Percentiles rank a stretch among this genome's conserved stretches.
Evolutionary conservation across 192 early-diverging fungal genomes (phyloP).

Genomic region (Entophlyctis helioformis): DNA sequence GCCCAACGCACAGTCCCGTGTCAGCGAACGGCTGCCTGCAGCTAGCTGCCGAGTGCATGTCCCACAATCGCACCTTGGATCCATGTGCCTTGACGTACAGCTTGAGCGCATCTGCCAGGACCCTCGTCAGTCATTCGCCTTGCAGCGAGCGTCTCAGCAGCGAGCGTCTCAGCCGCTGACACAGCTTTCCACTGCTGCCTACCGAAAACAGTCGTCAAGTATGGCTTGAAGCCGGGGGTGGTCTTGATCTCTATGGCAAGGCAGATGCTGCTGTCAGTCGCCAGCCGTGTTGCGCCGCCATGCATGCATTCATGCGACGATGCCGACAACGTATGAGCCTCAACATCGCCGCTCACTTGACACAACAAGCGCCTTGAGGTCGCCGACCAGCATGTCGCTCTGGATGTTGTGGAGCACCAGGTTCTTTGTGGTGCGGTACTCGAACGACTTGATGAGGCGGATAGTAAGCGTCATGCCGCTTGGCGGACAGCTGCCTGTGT

Average conservation of each 20-base stretch:
- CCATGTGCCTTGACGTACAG: conserved; percentile 63
- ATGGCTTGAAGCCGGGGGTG: conserved; percentile 54
- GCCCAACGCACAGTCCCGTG: no score
- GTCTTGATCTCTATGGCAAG: conserved; percentile 52
- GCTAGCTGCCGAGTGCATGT: no score
- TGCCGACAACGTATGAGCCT: neutral
- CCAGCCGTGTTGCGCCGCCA: no score
- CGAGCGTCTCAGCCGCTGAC: no score
- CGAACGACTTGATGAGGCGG: conserved; percentile 80
- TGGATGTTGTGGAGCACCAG: conserved; percentile 65
- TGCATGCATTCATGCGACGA: no score
- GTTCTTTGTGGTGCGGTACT: conserved; percentile 78
- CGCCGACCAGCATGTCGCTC: conserved; percentile 32
- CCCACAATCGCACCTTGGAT: conserved; percentile 57
- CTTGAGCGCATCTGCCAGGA: conserved; percentile 51
- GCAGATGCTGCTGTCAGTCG: no score
- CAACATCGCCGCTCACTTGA: conserved; percentile 28
- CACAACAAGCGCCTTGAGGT: conserved; percentile 39
- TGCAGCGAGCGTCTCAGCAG: no score
- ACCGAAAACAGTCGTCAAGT: conserved; percentile 54
- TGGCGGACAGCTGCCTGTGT: no score
- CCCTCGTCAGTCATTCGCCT: no score
- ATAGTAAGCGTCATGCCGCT: conserved; percentile 74
- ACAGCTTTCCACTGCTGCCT: no score
- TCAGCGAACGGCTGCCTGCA: no score